Percentiles rank a stretch among this genome's conserved stretches.
phyloP scores from a whole-genome alignment of 225 moss, liverwort and hornwort genomes.

The Lunularia cruciata region DNA sequence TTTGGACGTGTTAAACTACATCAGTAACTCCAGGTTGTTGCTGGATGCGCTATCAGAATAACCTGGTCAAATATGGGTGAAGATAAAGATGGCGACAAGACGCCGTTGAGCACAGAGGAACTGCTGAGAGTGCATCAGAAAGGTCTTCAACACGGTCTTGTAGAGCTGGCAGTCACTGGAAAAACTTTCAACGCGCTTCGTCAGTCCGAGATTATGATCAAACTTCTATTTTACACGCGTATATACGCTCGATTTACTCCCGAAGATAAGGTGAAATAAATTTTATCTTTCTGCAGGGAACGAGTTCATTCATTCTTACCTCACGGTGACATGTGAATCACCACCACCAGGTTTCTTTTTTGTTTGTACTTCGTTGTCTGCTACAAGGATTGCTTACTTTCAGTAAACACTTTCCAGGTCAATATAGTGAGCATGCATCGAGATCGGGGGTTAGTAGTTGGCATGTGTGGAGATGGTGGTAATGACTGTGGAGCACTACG shows the following conservation, averaged over 20 bases:
- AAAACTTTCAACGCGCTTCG: constrained; percentile 59
- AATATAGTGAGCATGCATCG: constrained; percentile 58
- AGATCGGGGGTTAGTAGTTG: constrained; percentile 56
- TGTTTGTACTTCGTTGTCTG: too few relatives aligned
- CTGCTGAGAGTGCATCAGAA: constrained; percentile 42
- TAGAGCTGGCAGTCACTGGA: constrained; percentile 59
- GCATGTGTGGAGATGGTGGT: constrained; percentile 72
- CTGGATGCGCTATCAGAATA: constrained; percentile 32
- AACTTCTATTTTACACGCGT: constrained; percentile 51
- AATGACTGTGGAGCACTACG: constrained; percentile 68
- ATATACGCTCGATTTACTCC: constrained; percentile 64
- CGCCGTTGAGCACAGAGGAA: constrained; percentile 38
- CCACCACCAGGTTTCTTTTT: too few relatives aligned
- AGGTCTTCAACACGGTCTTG: constrained; percentile 43
- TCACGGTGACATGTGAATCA: too few relatives aligned
- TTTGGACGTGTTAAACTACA: background rate
- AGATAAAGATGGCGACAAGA: constrained; percentile 16
- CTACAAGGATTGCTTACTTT: background rate
- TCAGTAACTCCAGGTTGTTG: background rate
- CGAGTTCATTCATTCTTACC: too few relatives aligned
- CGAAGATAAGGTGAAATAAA: constrained; percentile 47
- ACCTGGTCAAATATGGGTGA: constrained; percentile 45
- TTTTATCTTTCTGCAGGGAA: background rate
- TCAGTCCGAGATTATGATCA: constrained; percentile 40
- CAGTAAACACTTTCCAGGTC: constrained; percentile 34